A percentile compares a stretch with the other conserved stretches of the same genome.
phyloP scores from a whole-genome alignment of 2,329 filamentous ascomycete genomes.

The Phoma sp. region DNA sequence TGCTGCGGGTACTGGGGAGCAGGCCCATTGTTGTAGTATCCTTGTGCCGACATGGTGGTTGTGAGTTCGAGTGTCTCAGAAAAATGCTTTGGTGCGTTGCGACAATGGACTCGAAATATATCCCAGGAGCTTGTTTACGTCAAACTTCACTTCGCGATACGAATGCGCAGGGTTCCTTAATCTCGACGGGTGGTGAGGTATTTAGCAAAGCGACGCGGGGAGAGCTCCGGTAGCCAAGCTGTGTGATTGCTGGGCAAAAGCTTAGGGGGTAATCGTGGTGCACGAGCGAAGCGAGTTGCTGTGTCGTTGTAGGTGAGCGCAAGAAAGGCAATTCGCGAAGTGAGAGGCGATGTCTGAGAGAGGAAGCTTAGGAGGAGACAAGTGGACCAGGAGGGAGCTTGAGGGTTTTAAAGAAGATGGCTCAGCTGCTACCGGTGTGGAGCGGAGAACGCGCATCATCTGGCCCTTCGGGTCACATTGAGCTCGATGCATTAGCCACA shows the following conservation, averaged over 20 bases:
- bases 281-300: not conserved
- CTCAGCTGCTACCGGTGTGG: conserved; percentile 10
- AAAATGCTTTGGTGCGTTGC: not conserved
- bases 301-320: not conserved
- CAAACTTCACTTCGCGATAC: not conserved
- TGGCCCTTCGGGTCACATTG: conserved; percentile 10
- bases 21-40: conserved; percentile 46
- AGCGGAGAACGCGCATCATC: conserved; percentile 14
- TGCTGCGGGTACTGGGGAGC: conserved; percentile 48
- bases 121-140: not conserved
- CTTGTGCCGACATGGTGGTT: conserved; percentile 44
- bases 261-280: conserved; percentile 4
- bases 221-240: conserved; percentile 6
- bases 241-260: conserved; percentile 12
- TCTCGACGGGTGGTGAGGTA: not conserved
- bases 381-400: not conserved
- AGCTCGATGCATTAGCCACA: conserved; percentile 18
- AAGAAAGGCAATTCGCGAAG: not conserved
- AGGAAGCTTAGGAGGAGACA: not conserved
- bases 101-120: not conserved
- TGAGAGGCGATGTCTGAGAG: not conserved
- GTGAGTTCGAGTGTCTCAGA: not conserved
- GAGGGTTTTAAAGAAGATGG: conserved; percentile 5
- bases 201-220: conserved; percentile 2
- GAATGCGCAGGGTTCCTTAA: conserved; percentile 2